Evolutionary conservation across 2,329 filamentous ascomycete genomes (phyloP).

Genomic region (Colletotrichum trifolii): DNA sequence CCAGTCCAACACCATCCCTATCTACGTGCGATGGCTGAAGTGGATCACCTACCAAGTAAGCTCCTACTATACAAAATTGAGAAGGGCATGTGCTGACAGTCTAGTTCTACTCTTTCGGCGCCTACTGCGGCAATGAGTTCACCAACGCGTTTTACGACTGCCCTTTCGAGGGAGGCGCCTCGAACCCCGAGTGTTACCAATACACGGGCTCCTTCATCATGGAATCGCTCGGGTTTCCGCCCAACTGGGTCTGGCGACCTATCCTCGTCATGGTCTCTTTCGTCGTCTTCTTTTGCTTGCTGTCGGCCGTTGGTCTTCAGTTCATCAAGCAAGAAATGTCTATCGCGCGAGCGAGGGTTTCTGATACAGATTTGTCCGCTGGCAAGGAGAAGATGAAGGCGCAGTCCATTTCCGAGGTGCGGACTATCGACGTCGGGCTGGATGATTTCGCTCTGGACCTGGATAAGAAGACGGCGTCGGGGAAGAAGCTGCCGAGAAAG

Average conservation of each 20-base stretch:
- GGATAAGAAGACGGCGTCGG: conserved; percentile 67
- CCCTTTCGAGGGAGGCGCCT: conserved; percentile 68
- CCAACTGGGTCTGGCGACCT: conserved; percentile 74
- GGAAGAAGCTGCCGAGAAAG: conserved; percentile 63
- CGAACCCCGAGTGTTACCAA: conserved; percentile 72
- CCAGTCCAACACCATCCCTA: conserved; percentile 76
- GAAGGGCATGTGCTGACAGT: conserved; percentile 37
- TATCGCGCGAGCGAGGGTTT: conserved; percentile 70
- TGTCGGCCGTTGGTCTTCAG: conserved; percentile 70
- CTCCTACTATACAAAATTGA: conserved; percentile 32
- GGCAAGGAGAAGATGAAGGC: conserved; percentile 77
- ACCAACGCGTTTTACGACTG: conserved; percentile 78
- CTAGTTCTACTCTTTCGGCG: conserved; percentile 77
- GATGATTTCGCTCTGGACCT: conserved; percentile 73
- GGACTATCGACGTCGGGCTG: conserved; percentile 73
- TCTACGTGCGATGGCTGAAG: conserved; percentile 84
- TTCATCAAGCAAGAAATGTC: conserved; percentile 76
- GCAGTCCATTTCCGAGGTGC: conserved; percentile 61
- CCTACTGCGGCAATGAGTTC: conserved; percentile 79
- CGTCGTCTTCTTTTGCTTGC: conserved; percentile 69
- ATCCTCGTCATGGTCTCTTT: conserved; percentile 73
- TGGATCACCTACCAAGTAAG: conserved; percentile 70
- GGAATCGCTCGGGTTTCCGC: conserved; percentile 73
- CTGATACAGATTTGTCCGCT: conserved; percentile 71
- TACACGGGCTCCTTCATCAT: conserved; percentile 79